Evolutionary conservation across 2,329 filamentous ascomycete genomes (phyloP).

Genomic region (Zymoseptoria brevis): DNA sequence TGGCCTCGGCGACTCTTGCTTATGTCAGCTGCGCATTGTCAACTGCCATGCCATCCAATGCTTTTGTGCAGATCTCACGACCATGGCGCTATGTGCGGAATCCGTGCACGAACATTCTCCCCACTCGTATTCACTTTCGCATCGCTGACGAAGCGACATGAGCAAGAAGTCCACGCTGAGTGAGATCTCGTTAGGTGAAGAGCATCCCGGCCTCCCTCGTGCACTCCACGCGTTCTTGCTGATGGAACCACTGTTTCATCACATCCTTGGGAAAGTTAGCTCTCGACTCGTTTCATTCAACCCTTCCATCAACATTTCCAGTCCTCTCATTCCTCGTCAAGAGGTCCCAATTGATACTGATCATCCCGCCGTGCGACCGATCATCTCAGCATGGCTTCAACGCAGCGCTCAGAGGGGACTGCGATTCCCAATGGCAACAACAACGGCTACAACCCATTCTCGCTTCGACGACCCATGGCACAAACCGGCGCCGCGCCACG

Average conservation of each 20-base stretch:
- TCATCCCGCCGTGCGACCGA: neutral
- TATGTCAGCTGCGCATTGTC: too few species aligned
- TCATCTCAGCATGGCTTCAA: neutral
- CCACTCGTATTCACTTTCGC: neutral
- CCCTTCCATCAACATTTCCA: neutral
- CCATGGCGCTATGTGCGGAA: neutral
- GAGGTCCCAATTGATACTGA: neutral
- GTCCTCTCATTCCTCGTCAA: neutral
- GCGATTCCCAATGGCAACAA: neutral
- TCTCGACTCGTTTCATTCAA: neutral
- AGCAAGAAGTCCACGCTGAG: neutral
- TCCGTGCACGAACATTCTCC: neutral
- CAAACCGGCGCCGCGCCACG: neutral
- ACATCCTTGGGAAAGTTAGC: neutral
- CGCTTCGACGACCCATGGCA: neutral
- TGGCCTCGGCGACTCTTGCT: too few species aligned
- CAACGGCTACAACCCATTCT: neutral
- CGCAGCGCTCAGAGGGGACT: neutral
- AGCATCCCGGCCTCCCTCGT: neutral
- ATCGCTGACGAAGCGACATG: neutral
- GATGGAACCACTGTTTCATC: neutral
- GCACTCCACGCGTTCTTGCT: neutral
- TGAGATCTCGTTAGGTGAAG: neutral
- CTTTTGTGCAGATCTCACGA: neutral
- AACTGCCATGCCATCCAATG: neutral